Evolutionary conservation across 495 filamentous ascomycete genomes (phyloP).

Genomic region (Aspergillus campestris): DNA sequence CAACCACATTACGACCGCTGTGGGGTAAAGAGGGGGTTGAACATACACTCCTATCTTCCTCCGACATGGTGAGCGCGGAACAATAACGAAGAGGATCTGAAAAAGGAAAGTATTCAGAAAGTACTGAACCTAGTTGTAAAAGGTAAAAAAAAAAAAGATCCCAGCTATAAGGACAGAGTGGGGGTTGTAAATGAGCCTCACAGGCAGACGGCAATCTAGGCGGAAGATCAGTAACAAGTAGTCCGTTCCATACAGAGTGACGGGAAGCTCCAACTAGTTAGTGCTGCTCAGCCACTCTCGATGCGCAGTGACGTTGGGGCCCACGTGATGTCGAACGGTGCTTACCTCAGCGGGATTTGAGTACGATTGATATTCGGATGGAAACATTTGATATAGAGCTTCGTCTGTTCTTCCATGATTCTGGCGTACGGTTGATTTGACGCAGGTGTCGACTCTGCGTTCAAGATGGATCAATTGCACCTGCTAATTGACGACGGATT

Average conservation of each 20-base stretch:
- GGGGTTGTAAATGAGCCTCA: conserved; percentile 2
- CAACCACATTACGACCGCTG: conserved; percentile 1
- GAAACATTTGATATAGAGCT: background rate
- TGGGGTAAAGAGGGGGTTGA: conserved; percentile 1
- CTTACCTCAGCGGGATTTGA: background rate
- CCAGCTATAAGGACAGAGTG: background rate
- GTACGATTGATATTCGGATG: too few relatives aligned
- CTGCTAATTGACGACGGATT: background rate
- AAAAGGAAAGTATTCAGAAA: background rate
- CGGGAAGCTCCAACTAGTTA: conserved; percentile 24
- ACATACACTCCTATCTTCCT: conserved; percentile 34
- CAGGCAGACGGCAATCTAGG: conserved; percentile 22
- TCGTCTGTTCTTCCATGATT: too few relatives aligned
- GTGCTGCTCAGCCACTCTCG: conserved; percentile 7
- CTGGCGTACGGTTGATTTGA: too few relatives aligned
- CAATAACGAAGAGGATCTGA: background rate
- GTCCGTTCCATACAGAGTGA: conserved; percentile 5
- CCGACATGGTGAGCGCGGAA: conserved; percentile 24
- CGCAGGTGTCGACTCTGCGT: background rate
- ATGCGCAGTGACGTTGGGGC: conserved; percentile 26
- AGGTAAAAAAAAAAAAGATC: conserved; percentile 6
- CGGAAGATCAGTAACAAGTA: too few relatives aligned
- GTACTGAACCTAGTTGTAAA: background rate
- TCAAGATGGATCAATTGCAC: conserved; percentile 7
- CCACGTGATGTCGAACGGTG: conserved; percentile 22